phyloP scores from a whole-genome alignment of 768 basidiomycete species.

The Harrya chromipes region DNA sequence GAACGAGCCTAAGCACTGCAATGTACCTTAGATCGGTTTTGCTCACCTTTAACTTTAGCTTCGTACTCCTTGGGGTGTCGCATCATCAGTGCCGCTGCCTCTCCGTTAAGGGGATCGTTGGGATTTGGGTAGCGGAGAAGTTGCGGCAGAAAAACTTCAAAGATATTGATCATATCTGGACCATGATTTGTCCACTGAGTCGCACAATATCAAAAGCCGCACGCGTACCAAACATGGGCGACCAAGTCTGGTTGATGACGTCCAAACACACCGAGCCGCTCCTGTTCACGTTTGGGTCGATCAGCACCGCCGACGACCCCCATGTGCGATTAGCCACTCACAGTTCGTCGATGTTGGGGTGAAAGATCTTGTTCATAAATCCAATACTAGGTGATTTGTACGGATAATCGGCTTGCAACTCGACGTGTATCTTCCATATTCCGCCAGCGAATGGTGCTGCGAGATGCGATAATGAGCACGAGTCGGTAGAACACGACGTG shows the following conservation, averaged over 20 bases:
- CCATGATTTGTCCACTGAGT: slow-evolving; percentile 1
- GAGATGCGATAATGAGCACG: slow-evolving; percentile 5
- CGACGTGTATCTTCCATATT: slow-evolving; percentile 99
- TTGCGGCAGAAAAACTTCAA: slow-evolving; percentile 97
- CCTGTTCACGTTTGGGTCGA: slow-evolving; percentile 38
- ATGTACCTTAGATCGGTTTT: neutral
- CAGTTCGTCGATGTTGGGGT: slow-evolving; percentile 99
- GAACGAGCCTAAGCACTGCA: slow-evolving; percentile 1
- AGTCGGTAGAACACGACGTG: slow-evolving; percentile 1
- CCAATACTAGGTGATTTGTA: slow-evolving; percentile 99
- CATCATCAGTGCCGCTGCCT: slow-evolving; percentile 96
- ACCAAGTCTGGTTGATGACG: slow-evolving; percentile 99
- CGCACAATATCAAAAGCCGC: neutral
- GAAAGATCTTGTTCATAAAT: slow-evolving; percentile 99
- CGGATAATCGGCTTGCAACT: slow-evolving; percentile 96
- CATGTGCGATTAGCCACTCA: slow-evolving; percentile 42
- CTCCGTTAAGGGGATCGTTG: slow-evolving; percentile 96
- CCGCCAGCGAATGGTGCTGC: slow-evolving; percentile 96
- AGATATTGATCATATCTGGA: slow-evolving; percentile 98
- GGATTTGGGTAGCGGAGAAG: slow-evolving; percentile 97
- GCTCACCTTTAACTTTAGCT: slow-evolving; percentile 83
- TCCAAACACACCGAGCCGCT: slow-evolving; percentile 98
- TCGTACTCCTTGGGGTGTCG: slow-evolving; percentile 97
- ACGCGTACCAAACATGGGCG: slow-evolving; percentile 95
- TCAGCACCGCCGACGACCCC: slow-evolving; percentile 5